Base-by-base conservation (phyloP, 1,139 yeast species). In the Pichia sp. region DNA sequence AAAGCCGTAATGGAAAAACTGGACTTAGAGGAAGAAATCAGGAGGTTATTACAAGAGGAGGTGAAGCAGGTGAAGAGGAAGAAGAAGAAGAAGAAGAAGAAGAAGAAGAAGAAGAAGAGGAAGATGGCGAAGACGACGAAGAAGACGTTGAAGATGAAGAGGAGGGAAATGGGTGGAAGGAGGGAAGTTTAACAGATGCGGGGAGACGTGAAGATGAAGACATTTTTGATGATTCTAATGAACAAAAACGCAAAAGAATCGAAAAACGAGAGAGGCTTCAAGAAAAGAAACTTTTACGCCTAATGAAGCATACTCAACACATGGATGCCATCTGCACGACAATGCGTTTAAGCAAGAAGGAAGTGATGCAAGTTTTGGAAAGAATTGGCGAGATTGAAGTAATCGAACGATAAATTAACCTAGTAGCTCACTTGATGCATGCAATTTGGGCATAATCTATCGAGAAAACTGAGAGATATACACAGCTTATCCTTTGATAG, bases 211-310 rank as follows among this genome's bases (percentile, higher is more conserved):
- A 48, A 22, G 48, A 47, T n/a, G 54, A 52, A 18, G 54, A 42
- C 37, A 51, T 41, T 7, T 49, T 52, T 30, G 46, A 26, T 3
- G 49, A 49, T 31, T 51, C 52, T 2, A 52, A 36, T 18, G 57
- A 65, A 19, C 65, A 49, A n/a, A 30, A 59, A 51, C 62, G 57
- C 54, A 57, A 39, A 48, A 60, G 49, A 60, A 60, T 61, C 55
- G 54, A 50, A 55, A 60, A 60, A 60, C 61, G 61, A 56, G 55
- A 52, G 55, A 60, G 60, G 58, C 65, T 64, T 25, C 74, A 74
- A 57, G 73, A 70, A 62, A 60, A 66, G 9, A 63, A 70, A 34
- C 63, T 85, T 36, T 68, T 73, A 0, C 69, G 79, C 55, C 69
- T 84, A 44, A 62, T 57, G 31, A 49, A 49, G 26, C 44, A 53